Evolutionary conservation across 257 asterid genomes (phyloP).

Genomic region (Ilex aquifolium): DNA sequence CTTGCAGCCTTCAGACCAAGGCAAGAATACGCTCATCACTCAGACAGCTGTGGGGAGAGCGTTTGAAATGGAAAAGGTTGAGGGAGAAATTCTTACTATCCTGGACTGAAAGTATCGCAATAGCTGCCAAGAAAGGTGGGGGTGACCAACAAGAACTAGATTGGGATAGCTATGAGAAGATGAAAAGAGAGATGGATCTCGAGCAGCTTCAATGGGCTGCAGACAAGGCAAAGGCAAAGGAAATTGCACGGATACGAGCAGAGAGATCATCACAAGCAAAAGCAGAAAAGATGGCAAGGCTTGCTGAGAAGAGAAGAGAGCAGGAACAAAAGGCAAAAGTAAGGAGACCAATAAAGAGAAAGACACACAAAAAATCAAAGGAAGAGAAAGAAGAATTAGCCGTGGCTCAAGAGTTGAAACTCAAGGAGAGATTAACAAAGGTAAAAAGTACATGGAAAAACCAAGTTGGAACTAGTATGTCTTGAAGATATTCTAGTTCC

Average conservation of each 20-base stretch:
- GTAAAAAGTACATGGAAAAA: conserved; percentile 21
- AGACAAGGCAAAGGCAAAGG: conserved; percentile 51
- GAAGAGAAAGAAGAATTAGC: conserved; percentile 63
- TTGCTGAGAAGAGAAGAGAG: conserved; percentile 49
- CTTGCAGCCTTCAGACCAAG: conserved; percentile 63
- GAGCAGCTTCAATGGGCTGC: conserved; percentile 33
- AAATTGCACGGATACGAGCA: conserved; percentile 35
- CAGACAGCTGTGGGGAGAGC: conserved; percentile 56
- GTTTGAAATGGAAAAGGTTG: conserved; percentile 67
- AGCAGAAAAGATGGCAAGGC: conserved; percentile 43
- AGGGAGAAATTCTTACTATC: conserved; percentile 50
- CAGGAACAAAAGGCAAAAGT: conserved; percentile 39
- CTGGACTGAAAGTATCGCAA: conserved; percentile 75
- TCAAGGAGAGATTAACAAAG: conserved; percentile 74
- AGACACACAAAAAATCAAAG: conserved; percentile 44
- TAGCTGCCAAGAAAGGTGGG: conserved; percentile 73
- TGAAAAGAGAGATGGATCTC: conserved; percentile 45
- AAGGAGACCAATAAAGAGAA: conserved; percentile 28
- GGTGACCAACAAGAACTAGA: conserved; percentile 63
- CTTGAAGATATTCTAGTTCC: not conserved
- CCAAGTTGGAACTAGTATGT: not conserved
- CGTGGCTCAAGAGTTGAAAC: conserved; percentile 49
- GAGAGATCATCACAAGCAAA: conserved; percentile 47
- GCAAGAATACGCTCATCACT: conserved; percentile 53
- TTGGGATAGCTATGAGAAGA: conserved; percentile 77